Evolutionary conservation across 805 yeast genomes (phyloP), one percentile per base, ranked within the genome.

Genomic region (Pichia pseudocactophila): DNA sequence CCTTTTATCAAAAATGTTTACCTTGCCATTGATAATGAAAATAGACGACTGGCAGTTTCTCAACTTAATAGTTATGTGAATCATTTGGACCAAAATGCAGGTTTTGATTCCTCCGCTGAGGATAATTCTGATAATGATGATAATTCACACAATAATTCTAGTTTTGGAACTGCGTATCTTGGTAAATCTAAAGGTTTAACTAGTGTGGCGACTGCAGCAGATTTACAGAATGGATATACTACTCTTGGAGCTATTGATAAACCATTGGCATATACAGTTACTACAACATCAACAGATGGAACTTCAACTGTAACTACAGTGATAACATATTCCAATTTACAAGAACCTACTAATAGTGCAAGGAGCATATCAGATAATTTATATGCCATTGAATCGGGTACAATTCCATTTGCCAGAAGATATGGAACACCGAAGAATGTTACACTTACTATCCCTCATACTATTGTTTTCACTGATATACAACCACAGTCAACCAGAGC

Each of bases 21-120:
- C 53, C 45, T 82, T 31, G 89, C 80, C 0, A 78, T 80, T 31
- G 87, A 82, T 57, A 68, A 75, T 47, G 86, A 71, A 13, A 74
- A 74, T 16, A 57, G 65, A 20, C 62, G 63, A 18, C 54, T 82
- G 22, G 92, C 82, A 0, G 39, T 82, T 39, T 47, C 49, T 18
- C 45, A 37, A 16, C 16, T 47, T 5, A 28, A 36, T 16, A 84
- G 78, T 1, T 69, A 70, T 37, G 66, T 80, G 27, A 11, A 22
- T n/a, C 37, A 42, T 32, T 28, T 20, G 5, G n/a, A 28, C 31
- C 11, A 22, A 5, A 4, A 9, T 30, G 18, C 31, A 22, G 22
- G 13, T 7, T 28, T 28, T 12, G 31, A 28, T 28, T 28, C 31
- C 11, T 28, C 31, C 4, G 15, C 13, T 28, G 15, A 7, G 5